Percentiles rank a stretch among this genome's conserved stretches.
phyloP scores from a whole-genome alignment of 2,329 filamentous ascomycete genomes.

The Fusarium paranaense region DNA sequence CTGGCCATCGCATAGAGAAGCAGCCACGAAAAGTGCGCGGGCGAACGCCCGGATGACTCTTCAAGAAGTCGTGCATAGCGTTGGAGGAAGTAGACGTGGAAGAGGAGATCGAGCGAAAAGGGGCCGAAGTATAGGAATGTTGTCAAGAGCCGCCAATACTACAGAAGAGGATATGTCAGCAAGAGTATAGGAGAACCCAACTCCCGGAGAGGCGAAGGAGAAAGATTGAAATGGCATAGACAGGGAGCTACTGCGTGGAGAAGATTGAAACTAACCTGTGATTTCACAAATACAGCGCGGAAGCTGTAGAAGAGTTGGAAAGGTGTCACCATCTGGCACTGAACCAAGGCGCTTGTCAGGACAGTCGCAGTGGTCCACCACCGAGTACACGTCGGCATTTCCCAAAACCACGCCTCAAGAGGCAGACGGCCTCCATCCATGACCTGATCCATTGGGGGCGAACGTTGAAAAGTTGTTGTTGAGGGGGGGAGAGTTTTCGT shows the following conservation, averaged over 20 bases:
- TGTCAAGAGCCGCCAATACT: slow-evolving; percentile 97
- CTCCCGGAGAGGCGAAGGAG: neutral
- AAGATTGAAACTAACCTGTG: slow-evolving; percentile 73
- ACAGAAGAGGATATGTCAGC: slow-evolving; percentile 32
- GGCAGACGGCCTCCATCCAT: slow-evolving; percentile 76
- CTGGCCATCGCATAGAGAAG: slow-evolving; percentile 85
- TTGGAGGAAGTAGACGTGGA: slow-evolving; percentile 98
- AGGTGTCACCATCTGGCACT: slow-evolving; percentile 91
- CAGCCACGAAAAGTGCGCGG: slow-evolving; percentile 95
- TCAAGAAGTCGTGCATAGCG: slow-evolving; percentile 95
- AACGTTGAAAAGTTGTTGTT: neutral
- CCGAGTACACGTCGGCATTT: slow-evolving; percentile 95
- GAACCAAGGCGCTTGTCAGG: slow-evolving; percentile 86
- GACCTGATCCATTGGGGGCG: slow-evolving; percentile 64
- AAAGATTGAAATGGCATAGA: neutral
- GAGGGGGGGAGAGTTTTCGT: neutral
- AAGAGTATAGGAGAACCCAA: neutral
- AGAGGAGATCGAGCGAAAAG: slow-evolving; percentile 91
- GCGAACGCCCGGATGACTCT: slow-evolving; percentile 90
- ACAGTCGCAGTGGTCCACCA: slow-evolving; percentile 98
- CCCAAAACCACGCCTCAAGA: slow-evolving; percentile 97
- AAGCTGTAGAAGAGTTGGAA: slow-evolving; percentile 99
- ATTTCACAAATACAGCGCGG: slow-evolving; percentile 88
- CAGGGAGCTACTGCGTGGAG: neutral
- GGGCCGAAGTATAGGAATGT: slow-evolving; percentile 98